Base-by-base conservation (phyloP, 1,284 basidiomycete genomes). In the Melampsora americana region DNA sequence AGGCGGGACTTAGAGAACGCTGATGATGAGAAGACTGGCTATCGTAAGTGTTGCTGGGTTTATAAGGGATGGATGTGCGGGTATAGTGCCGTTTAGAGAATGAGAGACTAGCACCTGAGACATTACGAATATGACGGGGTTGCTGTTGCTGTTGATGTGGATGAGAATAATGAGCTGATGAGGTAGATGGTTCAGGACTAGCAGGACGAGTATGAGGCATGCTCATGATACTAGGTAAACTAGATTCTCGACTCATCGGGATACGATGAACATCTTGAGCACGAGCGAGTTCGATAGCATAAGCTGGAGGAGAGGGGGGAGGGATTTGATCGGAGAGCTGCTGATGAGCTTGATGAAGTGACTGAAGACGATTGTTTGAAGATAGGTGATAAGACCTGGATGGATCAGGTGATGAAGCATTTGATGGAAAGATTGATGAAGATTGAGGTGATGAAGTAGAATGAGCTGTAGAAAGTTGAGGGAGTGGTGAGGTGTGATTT, bases 141-240 rank as follows among this genome's bases (percentile, higher is more conserved):
- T 42, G 39, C 39, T 5, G 39, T 42, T 42, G 39, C 39, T 42
- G 39, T 32, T 35, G 60, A 62, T 62, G 32, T 62, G 32, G 60
- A 20, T 32, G 60, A 62, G 60, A 16, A 26, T 16, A 28, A 20
- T 23, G 53, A 23, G 53, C 6, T 23, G 53, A 56, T 23, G 53
- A 56, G 5, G 53, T 56, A n/a, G 53, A 56, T 18, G 30, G 62
- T 30, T 75, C 72, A 20, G 72, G 72, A 44, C 72, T 75, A 46
- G 66, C 59, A 30, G 65, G 72, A 20, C 72, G 48, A 39, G 72
- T 75, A 39, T 23, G 39, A 50, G 72, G 72, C 66, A 75, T 67
- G 50, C 72, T 75, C 72, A 75, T 75, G 64, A 75, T 67, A 30
- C 72, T 75, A n/a, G 72, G 72, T 1, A 75, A 53, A 50, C 72